phyloP scores from a whole-genome alignment of 257 asterid species.

The Scutellaria barbata region DNA sequence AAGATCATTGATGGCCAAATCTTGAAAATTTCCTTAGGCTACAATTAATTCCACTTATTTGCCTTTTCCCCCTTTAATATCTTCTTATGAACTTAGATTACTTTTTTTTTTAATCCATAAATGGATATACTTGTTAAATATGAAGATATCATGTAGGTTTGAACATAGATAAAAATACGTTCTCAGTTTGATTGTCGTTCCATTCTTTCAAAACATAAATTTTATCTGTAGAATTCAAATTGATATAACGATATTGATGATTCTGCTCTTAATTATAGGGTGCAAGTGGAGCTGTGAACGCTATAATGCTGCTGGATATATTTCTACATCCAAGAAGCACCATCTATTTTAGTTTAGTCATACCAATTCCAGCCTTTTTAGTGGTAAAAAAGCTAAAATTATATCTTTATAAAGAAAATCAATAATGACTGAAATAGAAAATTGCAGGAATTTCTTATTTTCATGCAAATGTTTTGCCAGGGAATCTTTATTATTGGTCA shows the following conservation, averaged over 20 bases:
- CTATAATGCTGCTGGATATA: slow-evolving; percentile 85
- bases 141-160: neutral
- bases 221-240: slow-evolving; percentile 7
- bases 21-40: neutral
- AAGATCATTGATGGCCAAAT: neutral
- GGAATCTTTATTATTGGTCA: slow-evolving; percentile 72
- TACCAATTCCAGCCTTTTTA: slow-evolving; percentile 87
- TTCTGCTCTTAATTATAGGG: slow-evolving; percentile 57
- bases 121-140: neutral
- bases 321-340: slow-evolving; percentile 76
- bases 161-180: neutral
- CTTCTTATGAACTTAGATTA: neutral
- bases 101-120: slow-evolving; percentile 11
- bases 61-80: neutral
- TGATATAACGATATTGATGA: slow-evolving; percentile 12
- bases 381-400: slow-evolving; percentile 50
- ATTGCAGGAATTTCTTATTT: slow-evolving; percentile 23
- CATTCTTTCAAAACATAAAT: slow-evolving; percentile 23
- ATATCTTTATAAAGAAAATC: neutral
- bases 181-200: neutral
- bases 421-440: neutral
- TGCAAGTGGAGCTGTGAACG: slow-evolving; percentile 97
- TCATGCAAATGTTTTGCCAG: slow-evolving; percentile 45
- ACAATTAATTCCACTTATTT: neutral
- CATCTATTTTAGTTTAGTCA: slow-evolving; percentile 55